Evolutionary conservation across 1,284 basidiomycete genomes (phyloP), one percentile per base, ranked within the genome.

Genomic region (Neonothopanus nambi): DNA sequence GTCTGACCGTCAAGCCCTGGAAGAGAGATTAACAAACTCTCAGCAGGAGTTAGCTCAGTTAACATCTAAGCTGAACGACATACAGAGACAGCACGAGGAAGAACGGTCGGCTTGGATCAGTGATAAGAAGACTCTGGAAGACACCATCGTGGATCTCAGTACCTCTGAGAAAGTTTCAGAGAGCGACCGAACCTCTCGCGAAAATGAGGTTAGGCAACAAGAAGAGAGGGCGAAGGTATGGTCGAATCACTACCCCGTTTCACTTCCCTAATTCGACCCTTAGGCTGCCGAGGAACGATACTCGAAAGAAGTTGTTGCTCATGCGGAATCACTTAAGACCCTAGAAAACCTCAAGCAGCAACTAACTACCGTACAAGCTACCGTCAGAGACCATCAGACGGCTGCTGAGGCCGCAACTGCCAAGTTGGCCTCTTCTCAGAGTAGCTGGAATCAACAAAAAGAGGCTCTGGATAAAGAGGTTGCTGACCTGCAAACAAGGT

Each of bases 231-330:
- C 85, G n/a, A 84, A 86, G 72, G 87, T 87, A 59, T 59, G 36
- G 20, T 48, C 42, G 4, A 5, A 38, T 12, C 12, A 30, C 39
- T n/a, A 49, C 12, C 35, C 4, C 15, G 11, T 26, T 11, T 41
- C 4, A 18, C 41, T 26, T 23, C 4, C 18, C 47, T 59, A 13
- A 24, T 50, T 44, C 40, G 15, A 28, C 28, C 15, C 28, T 15
- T 28, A 91, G 82, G 81, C 85, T 59, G 90, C 91, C 1, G 90
- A 95, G 66, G 85, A 89, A 52, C 84, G 87, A 53, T 94, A 93
- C 61, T 80, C 86, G 17, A 78, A 85, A 38, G 91, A 93, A 64
- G 80, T 94, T n/a, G 70, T 94, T 23, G 77, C 88, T 1, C 93
- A 95, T 67, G 92, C 91, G 0, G 87, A 93, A 46, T 80, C 89